These are phyloP conservation scores for Saccharomycopsis guyanensis DNA, from an alignment of 805 yeast genomes.

Conservation along the genomic window DNA sequence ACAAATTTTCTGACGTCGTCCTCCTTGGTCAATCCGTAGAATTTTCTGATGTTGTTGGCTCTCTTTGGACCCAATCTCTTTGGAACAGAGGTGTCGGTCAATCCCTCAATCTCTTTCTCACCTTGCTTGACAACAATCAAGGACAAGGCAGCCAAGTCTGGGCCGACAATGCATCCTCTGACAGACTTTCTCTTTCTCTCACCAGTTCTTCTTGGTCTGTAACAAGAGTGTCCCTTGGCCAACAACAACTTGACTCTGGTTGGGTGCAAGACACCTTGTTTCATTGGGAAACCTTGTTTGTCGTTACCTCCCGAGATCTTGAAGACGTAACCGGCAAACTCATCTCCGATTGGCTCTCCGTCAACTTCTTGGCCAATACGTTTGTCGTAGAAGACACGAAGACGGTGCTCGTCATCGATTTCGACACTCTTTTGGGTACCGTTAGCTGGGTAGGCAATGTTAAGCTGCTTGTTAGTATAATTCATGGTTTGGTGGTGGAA, in stretches of 20 bases:
- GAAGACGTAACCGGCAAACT: constrained; percentile 98
- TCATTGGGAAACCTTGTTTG: constrained; percentile 99
- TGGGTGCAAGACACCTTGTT: constrained; percentile 99
- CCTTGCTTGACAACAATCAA: constrained; percentile 95
- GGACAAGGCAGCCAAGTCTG: constrained; percentile 93
- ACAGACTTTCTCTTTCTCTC: constrained; percentile 99
- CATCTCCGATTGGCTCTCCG: constrained; percentile 97
- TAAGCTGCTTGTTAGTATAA: constrained; percentile 52
- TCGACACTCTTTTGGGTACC: constrained; percentile 98
- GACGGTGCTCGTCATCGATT: constrained; percentile 98
- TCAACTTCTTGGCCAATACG: constrained; percentile 99
- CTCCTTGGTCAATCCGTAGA: constrained; percentile 95
- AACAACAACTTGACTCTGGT: constrained; percentile 97
- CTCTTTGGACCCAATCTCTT: constrained; percentile 99
- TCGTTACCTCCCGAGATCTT: constrained; percentile 99
- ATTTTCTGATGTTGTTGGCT: constrained; percentile 99
- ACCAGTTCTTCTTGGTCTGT: constrained; percentile 99
- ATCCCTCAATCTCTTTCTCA: constrained; percentile 90
- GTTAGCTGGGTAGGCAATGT: constrained; percentile 99
- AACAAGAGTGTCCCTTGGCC: constrained; percentile 93
- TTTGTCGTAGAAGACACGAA: constrained; percentile 97
- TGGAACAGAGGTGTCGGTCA: constrained; percentile 91
- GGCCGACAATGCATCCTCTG: constrained; percentile 98
- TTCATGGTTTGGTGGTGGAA: background rate
- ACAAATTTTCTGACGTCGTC: constrained; percentile 81